A percentile compares a stretch with the other conserved stretches of the same genome.
These are phyloP conservation scores for Ramaria sp. DNA, from an alignment of 768 basidiomycete genomes.

Conservation along the genomic window DNA sequence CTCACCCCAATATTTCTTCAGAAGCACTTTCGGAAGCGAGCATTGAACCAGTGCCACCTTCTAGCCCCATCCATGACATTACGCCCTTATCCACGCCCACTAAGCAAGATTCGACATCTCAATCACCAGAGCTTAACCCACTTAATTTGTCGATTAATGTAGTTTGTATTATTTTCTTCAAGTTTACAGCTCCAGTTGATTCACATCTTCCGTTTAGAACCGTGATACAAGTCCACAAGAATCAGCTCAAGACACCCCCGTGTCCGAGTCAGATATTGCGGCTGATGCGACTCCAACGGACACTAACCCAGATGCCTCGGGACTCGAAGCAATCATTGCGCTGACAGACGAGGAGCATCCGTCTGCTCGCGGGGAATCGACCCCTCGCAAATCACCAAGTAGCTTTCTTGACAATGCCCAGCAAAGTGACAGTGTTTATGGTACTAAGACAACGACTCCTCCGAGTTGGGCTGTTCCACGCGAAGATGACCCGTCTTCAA, in stretches of 20 bases:
- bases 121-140: no score
- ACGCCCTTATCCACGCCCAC: background rate
- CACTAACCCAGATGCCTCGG: no score
- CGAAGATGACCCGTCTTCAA: background rate
- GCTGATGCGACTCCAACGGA: no score
- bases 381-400: background rate
- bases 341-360: no score
- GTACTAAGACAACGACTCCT: background rate
- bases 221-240: no score
- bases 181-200: no score
- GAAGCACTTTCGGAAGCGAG: constrained; percentile 11
- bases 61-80: background rate
- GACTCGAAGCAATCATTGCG: no score
- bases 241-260: no score
- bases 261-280: no score
- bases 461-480: background rate
- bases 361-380: background rate
- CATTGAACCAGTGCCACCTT: constrained; percentile 1
- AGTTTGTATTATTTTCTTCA: no score
- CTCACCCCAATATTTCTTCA: constrained; percentile 5
- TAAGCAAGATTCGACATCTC: background rate
- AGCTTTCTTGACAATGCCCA: background rate
- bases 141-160: no score
- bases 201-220: no score
- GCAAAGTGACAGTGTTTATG: background rate